Base-by-base conservation (phyloP, 2,329 filamentous ascomycete genomes). In the Akanthomyces lecanii region DNA sequence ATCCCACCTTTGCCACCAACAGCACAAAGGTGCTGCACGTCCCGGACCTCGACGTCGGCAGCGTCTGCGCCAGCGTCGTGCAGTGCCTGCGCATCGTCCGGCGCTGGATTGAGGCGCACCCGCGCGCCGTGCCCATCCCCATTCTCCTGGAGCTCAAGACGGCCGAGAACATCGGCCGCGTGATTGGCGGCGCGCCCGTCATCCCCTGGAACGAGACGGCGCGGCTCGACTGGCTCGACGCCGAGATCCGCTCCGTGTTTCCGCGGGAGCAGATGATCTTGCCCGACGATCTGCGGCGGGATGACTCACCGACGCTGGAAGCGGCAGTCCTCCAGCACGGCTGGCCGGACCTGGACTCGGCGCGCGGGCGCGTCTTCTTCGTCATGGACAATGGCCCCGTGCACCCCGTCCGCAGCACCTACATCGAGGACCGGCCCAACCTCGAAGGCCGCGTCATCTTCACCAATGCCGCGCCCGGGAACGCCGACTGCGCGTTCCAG, bases 141-240 rank as follows among this genome's bases (percentile, higher is more conserved):
- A 75, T 82, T 67, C 79, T 82, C 70, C 73, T 82, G 5, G 80
- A 83, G 66, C 77, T 82, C 65, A 82, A 82, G 69, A 76, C 73
- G 7, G 66, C 71, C 5, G 68, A 73, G 21, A 42, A 59, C 1
- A 54, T 66, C n/a, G 55, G 66, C 25, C 66, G 63, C 6, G 56
- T 62, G n/a, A 56, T 65, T 4, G 70, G 76, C 40, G 74, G 76
- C 14, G 73, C 76, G 5, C 70, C 74, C 63, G 71, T 75, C 2
- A 75, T 77, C 25, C 73, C 74, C 40, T 82, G 79, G 80, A 77
- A 77, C 25, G 69, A 80, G 21, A 65, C 71, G 0, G 72, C 69
- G 4, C 70, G 74, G 4, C 74, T 83, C 10, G 74, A 76, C 62
- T 74, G 72, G 18, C 71, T 83, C 36, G 80, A 82, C 64, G 69